These are phyloP conservation scores for Diaporthe capsici DNA, from an alignment of 2,329 filamentous ascomycete species.

Conservation along the genomic window DNA sequence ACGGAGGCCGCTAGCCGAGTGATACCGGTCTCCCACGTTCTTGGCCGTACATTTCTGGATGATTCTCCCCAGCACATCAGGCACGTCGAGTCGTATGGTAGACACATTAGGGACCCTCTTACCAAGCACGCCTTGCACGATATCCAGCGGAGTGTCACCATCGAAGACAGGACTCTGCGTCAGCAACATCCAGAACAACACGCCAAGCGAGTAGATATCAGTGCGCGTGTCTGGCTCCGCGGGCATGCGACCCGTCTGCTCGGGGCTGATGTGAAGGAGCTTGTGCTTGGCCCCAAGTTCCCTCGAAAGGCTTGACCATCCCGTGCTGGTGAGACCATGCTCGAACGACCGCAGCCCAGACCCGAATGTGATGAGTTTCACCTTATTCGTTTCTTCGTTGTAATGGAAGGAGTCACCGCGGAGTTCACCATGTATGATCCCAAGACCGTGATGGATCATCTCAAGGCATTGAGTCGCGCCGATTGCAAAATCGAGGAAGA, in stretches of 20 bases:
- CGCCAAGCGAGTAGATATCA: constrained; percentile 92
- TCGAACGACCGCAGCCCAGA: constrained; percentile 91
- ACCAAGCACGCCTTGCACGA: constrained; percentile 89
- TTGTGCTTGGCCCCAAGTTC: constrained; percentile 91
- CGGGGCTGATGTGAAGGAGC: constrained; percentile 91
- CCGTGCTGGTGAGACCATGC: constrained; percentile 86
- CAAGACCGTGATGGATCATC: constrained; percentile 89
- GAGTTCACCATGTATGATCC: constrained; percentile 91
- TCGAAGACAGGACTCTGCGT: constrained; percentile 86
- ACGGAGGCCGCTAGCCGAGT: constrained; percentile 88
- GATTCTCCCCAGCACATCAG: constrained; percentile 84
- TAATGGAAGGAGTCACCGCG: constrained; percentile 93
- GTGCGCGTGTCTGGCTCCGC: constrained; percentile 93
- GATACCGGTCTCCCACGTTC: constrained; percentile 88
- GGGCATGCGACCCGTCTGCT: constrained; percentile 93
- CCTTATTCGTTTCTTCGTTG: constrained; percentile 76
- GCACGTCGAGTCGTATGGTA: constrained; percentile 83
- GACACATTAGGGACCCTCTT: constrained; percentile 84
- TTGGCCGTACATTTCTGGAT: constrained; percentile 95
- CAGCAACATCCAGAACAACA: constrained; percentile 89
- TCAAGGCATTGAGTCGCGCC: constrained; percentile 89
- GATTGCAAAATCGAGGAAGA: constrained; percentile 92
- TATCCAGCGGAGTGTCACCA: constrained; percentile 85
- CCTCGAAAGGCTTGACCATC: constrained; percentile 87
- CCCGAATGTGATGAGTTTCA: constrained; percentile 88